Conservation (phyloP, 2,329 filamentous ascomycete species). For the Fusarium subglutinans region DNA sequence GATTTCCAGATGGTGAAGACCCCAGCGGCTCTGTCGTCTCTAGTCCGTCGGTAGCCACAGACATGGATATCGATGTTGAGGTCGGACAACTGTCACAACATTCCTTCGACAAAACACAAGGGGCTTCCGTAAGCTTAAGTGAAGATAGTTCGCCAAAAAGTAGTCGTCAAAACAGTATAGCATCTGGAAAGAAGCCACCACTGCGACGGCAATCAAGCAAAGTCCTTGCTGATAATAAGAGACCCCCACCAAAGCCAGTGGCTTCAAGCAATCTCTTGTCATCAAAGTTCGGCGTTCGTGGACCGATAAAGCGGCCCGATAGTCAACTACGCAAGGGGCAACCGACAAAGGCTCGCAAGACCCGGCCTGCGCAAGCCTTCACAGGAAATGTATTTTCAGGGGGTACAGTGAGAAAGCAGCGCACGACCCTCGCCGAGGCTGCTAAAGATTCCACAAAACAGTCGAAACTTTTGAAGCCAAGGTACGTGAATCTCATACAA, state of each 20-base stretch:
- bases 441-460: slow-evolving; percentile 54
- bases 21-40: not conserved
- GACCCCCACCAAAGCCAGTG: not conserved
- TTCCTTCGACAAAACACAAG: not conserved
- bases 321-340: slow-evolving; percentile 2
- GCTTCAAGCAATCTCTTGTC: slow-evolving; percentile 4
- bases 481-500: slow-evolving; percentile 52
- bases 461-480: slow-evolving; percentile 52
- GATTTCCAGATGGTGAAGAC: slow-evolving; percentile 18
- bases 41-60: not conserved
- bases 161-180: slow-evolving; percentile 8
- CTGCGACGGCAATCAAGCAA: not conserved
- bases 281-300: slow-evolving; percentile 16
- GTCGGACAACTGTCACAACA: not conserved
- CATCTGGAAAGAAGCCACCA: not conserved
- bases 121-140: not conserved
- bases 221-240: not conserved
- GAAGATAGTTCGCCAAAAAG: not conserved
- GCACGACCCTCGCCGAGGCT: slow-evolving; percentile 49
- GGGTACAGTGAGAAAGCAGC: slow-evolving; percentile 52
- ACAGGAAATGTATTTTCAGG: slow-evolving; percentile 56
- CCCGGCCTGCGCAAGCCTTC: slow-evolving; percentile 8
- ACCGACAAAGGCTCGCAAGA: slow-evolving; percentile 12
- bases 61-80: slow-evolving; percentile 3
- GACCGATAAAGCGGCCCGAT: not conserved